phyloP scores from a whole-genome alignment of 805 yeast species.

The Barnettozyma sucrosica region DNA sequence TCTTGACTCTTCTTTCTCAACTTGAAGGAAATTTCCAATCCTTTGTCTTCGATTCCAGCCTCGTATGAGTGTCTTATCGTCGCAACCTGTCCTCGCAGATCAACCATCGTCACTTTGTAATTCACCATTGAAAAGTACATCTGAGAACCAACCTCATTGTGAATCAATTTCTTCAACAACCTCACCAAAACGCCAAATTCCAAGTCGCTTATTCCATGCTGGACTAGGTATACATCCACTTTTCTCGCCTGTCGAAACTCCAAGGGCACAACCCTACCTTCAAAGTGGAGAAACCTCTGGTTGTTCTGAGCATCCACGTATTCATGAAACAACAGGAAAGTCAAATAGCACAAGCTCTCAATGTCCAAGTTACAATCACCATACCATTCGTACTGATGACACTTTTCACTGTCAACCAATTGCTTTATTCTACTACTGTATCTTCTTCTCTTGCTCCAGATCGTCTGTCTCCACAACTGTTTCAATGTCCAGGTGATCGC shows the following conservation, averaged over 20 bases:
- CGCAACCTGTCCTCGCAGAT: background rate
- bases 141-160: background rate
- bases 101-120: background rate
- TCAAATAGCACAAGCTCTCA: constrained; percentile 6
- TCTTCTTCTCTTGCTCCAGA: background rate
- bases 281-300: background rate
- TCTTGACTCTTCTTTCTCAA: background rate
- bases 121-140: constrained; percentile 3
- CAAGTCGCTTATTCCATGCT: background rate
- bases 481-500: background rate
- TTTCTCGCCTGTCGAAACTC: background rate
- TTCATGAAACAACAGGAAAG: background rate
- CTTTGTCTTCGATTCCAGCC: background rate
- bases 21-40: background rate
- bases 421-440: background rate
- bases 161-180: background rate
- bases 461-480: background rate
- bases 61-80: background rate
- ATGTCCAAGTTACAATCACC: constrained; percentile 5
- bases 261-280: background rate
- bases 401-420: background rate
- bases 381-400: constrained; percentile 2
- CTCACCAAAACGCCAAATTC: constrained; percentile 1
- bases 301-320: background rate
- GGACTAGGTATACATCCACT: constrained; percentile 1